A percentile compares a stretch with the other conserved stretches of the same genome.
Evolutionary conservation across 1,284 basidiomycete species (phyloP).

Genomic region (Cryptococcus amylolentus): DNA sequence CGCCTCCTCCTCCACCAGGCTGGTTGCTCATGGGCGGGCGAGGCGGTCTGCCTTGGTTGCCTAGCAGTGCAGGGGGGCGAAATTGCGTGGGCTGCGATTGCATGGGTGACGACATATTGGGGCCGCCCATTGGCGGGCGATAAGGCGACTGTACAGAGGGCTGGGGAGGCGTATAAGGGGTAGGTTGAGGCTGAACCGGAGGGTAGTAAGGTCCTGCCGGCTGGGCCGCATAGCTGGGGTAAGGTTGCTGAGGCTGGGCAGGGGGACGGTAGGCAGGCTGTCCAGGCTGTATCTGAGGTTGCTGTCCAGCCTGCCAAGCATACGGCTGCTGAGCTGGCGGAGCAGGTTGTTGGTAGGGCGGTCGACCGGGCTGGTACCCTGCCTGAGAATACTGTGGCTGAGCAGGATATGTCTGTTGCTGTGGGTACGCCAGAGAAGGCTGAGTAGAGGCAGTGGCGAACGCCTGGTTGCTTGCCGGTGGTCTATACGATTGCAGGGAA

Average conservation of each 20-base stretch:
- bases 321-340: conserved; percentile 3
- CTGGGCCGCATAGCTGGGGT: conserved; percentile 5
- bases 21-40: conserved; percentile 20
- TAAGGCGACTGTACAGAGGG: conserved; percentile 6
- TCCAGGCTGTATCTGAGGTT: conserved; percentile 13
- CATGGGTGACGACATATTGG: not conserved
- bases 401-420: conserved; percentile 6
- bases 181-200: conserved; percentile 7
- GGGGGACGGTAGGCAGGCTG: conserved; percentile 9
- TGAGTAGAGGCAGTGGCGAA: conserved; percentile 11
- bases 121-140: not conserved
- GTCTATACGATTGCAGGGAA: conserved; percentile 11
- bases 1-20: conserved; percentile 10
- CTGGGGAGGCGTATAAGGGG: not conserved
- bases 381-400: conserved; percentile 4
- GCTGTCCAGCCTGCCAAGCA: conserved; percentile 2
- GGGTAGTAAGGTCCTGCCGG: not conserved
- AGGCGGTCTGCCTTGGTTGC: conserved; percentile 11
- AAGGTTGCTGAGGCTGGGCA: conserved; percentile 3
- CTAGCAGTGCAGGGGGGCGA: not conserved
- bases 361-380: not conserved
- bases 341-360: not conserved
- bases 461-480: conserved; percentile 11
- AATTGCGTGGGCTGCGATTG: not conserved
- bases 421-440: conserved; percentile 6